Conservation (phyloP, 2,329 filamentous ascomycete genomes). For the Aspergillus arachidicola region DNA sequence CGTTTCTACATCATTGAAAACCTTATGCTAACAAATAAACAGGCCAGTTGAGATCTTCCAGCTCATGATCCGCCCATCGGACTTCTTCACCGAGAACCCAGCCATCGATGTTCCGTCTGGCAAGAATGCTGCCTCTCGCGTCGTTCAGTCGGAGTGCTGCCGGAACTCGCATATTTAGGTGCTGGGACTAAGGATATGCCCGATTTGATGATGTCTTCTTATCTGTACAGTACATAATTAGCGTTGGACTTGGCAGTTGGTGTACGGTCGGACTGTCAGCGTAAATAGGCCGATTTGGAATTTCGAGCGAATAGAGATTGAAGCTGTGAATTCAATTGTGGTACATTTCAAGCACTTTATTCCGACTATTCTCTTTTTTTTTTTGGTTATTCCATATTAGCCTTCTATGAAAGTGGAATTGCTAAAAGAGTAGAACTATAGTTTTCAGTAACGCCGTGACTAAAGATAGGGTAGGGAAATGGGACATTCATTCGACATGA, state of each 20-base stretch:
- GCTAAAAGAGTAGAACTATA: no score
- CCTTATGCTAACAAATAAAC: conserved; percentile 10
- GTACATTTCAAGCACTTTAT: not conserved
- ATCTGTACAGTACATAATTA: not conserved
- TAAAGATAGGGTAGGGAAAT: no score
- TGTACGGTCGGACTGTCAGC: not conserved
- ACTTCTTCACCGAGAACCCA: conserved; percentile 59
- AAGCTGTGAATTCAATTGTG: not conserved
- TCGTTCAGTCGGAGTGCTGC: conserved; percentile 37
- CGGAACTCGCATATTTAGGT: conserved; percentile 33
- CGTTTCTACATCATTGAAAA: not conserved
- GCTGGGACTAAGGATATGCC: not conserved
- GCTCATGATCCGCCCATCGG: conserved; percentile 50
- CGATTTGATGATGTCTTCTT: not conserved
- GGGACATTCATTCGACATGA: no score
- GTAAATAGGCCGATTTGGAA: not conserved
- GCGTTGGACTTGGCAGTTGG: not conserved
- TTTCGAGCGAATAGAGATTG: not conserved
- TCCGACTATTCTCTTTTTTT: no score
- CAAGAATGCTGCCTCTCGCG: conserved; percentile 36
- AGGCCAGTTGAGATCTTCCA: conserved; percentile 43
- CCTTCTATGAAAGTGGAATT: no score
- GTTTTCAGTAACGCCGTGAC: no score
- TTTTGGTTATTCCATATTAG: no score
- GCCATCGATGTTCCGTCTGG: conserved; percentile 55